Percentiles rank a stretch among this genome's conserved stretches.
phyloP scores from a whole-genome alignment of 1,284 basidiomycete species.

The Moniliophthora roreri region DNA sequence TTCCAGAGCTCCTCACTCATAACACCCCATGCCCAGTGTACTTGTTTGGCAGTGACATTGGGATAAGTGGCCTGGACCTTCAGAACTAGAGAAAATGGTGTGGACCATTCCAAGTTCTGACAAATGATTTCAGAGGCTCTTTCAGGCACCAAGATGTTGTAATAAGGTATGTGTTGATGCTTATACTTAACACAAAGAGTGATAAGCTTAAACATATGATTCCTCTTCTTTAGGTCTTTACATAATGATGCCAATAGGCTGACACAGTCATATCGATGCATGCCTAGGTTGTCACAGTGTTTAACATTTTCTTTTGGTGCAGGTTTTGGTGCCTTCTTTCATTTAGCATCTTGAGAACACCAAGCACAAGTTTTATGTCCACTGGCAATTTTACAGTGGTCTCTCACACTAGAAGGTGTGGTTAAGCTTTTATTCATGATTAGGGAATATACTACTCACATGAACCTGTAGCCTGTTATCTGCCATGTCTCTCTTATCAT shows the following conservation, averaged over 20 bases:
- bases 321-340: not conserved
- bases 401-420: not conserved
- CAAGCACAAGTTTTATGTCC: not conserved
- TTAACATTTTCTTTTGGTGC: not conserved
- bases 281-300: not conserved
- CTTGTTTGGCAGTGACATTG: constrained; percentile 1
- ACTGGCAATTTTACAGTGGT: not conserved
- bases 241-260: not conserved
- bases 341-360: too few species aligned
- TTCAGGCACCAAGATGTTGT: not conserved
- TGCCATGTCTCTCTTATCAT: constrained; percentile 20
- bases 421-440: not conserved
- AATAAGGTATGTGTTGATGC: not conserved
- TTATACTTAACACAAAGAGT: not conserved
- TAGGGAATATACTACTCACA: constrained; percentile 14
- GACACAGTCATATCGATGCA: not conserved
- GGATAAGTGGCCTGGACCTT: constrained; percentile 1
- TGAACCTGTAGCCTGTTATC: constrained; percentile 21
- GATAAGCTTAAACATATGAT: not conserved
- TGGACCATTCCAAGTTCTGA: not conserved
- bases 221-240: not conserved
- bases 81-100: not conserved
- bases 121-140: not conserved
- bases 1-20: constrained; percentile 14
- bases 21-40: constrained; percentile 3